Evolutionary conservation across 305 asterid species (phyloP), one percentile per base, ranked within the genome.

Genomic region (Fraxinus albicans): DNA sequence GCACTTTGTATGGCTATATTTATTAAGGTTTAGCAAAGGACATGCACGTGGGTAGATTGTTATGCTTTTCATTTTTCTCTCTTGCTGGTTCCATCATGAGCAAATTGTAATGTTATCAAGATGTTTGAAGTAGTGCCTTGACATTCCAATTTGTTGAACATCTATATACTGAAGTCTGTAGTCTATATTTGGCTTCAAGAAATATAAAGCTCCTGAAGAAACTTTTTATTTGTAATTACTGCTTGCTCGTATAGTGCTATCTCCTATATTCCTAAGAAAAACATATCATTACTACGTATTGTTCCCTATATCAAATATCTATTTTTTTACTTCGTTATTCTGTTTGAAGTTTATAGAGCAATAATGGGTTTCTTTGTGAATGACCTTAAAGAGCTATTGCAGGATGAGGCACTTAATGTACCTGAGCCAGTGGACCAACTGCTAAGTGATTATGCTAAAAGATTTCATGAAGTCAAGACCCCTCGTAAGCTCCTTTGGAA

Each of bases 401-500:
- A 96, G 99, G 98, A 94, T 73, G 99, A 96, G 87, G 87, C 90
- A 74, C 82, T 96, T 83, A 90, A 84, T 80, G 72, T 94, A 87
- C 99, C 99, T 65, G 95, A 82, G 79, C 87, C 89, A n/a, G 89
- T 93, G 86, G 98, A 94, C 73, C 89, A 86, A 85, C 93, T 93
- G 76, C 89, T 96, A 85, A 89, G 84, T 86, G 98, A 94, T 88
- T 96, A 96, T 87, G 95, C 98, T 69, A 91, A 86, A 87, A 92
- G 91, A 80, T 96, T 89, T 83, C 86, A 92, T 87, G 94, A 96
- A 89, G 91, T 96, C 87, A 96, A 96, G 90, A 93, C 98, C 86
- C 98, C 99, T 12, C 96, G 99, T 77, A 96, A 96, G 90, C 95
- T 96, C 82, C 85, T 90, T 35, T 96, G 99, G 99, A 96, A 92